phyloP scores from a whole-genome alignment of 2,329 filamentous ascomycete genomes.

The Mollisiaceae sp. region DNA sequence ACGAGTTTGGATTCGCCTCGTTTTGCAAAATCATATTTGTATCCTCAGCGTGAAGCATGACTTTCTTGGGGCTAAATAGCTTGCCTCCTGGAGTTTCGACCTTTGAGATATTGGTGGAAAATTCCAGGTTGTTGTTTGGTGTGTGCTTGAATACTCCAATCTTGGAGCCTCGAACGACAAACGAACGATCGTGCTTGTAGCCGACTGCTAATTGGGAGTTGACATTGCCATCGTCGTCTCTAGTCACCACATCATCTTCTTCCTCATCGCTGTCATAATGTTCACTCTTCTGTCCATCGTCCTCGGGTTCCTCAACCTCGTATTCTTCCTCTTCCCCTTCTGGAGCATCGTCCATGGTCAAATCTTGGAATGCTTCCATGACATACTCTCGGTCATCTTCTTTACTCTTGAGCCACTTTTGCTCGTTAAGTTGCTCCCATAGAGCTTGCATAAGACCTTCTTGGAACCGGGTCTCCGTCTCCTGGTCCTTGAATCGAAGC shows the following conservation, averaged over 20 bases:
- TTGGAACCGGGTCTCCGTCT: conserved; percentile 84
- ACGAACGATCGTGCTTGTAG: conserved; percentile 95
- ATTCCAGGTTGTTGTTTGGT: conserved; percentile 88
- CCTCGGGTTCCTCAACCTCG: conserved; percentile 54
- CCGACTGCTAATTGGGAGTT: conserved; percentile 96
- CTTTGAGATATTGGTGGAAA: conserved; percentile 96
- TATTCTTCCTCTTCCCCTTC: conserved; percentile 58
- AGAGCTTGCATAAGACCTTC: conserved; percentile 93
- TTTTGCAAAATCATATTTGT: conserved; percentile 45
- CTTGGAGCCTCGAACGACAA: conserved; percentile 95
- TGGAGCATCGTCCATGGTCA: conserved; percentile 83
- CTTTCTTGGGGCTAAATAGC: conserved; percentile 85
- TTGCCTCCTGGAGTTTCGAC: conserved; percentile 87
- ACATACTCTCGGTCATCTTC: conserved; percentile 94
- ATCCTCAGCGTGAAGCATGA: conserved; percentile 45
- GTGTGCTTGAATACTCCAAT: conserved; percentile 99
- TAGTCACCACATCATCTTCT: conserved; percentile 73
- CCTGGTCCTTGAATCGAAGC: conserved; percentile 85
- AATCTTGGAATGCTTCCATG: conserved; percentile 90
- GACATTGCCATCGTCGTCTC: conserved; percentile 76
- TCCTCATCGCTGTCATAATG: conserved; percentile 79
- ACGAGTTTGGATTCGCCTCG: conserved; percentile 77
- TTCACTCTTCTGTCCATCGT: conserved; percentile 71
- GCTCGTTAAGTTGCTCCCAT: conserved; percentile 94
- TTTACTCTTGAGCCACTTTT: conserved; percentile 93